Base-by-base conservation (phyloP, 352 stramenopile species). In the Phytophthora syringae region DNA sequence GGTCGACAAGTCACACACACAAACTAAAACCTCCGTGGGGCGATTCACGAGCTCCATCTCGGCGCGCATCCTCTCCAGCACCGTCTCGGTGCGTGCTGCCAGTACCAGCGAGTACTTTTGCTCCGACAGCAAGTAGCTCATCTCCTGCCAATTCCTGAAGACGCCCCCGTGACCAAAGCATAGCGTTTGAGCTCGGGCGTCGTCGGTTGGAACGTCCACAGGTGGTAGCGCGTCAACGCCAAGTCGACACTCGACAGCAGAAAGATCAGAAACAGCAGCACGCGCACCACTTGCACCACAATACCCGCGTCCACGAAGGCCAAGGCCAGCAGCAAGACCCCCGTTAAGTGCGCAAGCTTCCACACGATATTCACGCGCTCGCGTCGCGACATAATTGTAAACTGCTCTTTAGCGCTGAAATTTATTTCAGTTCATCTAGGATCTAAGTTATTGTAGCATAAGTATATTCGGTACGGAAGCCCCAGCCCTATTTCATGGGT, bases 81-180 rank as follows among this genome's bases (percentile, higher is more conserved):
- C 70, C 22, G 76, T 70, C 57, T 88, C 76, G 1, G 82, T 72
- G 28, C 87, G 77, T 22, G 76, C 87, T 11, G 79, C 76, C 12
- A 96, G 50, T 25, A 97, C 67, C 0, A 97, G 64, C 50, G 85
- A 91, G 71, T 89, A 93, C 48, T 91, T 86, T 64, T 91, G 76
- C 69, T 94, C 83, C 0, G 85, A 86, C 21, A 97, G 74, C 47
- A 86, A 47, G 64, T 88, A 94, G 45, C 87, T 86, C 66, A 92
- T 92, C 60, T 93, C 89, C 13, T 65, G 1, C 90, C 90, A 20
- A 97, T 72, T 0, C 90, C 90, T 0, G 74, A 75, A 0, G 84
- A 86, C 7, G 90, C 89, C 18, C 90, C 90, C 0, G 87, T 96
- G 34, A 96, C 65, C 28, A 95, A 50, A 18, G 79, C 85, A 39